Evolutionary conservation across 805 yeast species (phyloP), one percentile per base, ranked within the genome.

Genomic region (Dipodascus albidus): DNA sequence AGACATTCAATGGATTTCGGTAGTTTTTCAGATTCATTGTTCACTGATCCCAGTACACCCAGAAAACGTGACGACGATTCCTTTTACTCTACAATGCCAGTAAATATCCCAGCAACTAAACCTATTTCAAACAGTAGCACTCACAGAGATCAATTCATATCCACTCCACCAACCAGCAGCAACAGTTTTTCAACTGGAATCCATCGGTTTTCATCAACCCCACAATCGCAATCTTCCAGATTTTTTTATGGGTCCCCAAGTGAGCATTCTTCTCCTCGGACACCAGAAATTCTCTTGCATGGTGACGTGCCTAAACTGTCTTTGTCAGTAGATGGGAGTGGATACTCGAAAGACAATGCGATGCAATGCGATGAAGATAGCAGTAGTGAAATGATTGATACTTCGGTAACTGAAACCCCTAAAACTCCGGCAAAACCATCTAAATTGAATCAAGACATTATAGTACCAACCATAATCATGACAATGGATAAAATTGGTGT

Each of bases 391-490:
- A 22, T 48, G 3, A 6, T 50, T 42, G 14, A 24, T 22, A 23
- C 38, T 19, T 23, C 49, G 51, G 23, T 50, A 23, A 22, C 49
- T 22, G 22, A 21, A 52, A 49, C 54, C 20, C 60, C 64, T 2
- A 53, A 53, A 27, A 54, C 67, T 3, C 58, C 62, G n/a, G 62
- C 69, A 11, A 57, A 58, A 49, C 55, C 62, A 3, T 71, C 71
- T 50, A 64, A 61, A 50, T 64, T 67, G 3, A 69, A 68, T 21
- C 53, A 52, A 3, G 53, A 52, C 42, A 48, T 50, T 22, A 35
- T 35, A 33, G 47, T 55, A 38, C 50, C 24, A 31, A 24, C 60
- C 22, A 22, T 47, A 1, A 27, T 50, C 20, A 23, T 24, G 42
- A 17, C 51, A 19, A 11, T 23, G 21, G 51, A 53, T 24, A 53